Evolutionary conservation across 768 basidiomycete species (phyloP), one percentile per base, ranked within the genome.

Genomic region (Mycena olivaceomarginata): DNA sequence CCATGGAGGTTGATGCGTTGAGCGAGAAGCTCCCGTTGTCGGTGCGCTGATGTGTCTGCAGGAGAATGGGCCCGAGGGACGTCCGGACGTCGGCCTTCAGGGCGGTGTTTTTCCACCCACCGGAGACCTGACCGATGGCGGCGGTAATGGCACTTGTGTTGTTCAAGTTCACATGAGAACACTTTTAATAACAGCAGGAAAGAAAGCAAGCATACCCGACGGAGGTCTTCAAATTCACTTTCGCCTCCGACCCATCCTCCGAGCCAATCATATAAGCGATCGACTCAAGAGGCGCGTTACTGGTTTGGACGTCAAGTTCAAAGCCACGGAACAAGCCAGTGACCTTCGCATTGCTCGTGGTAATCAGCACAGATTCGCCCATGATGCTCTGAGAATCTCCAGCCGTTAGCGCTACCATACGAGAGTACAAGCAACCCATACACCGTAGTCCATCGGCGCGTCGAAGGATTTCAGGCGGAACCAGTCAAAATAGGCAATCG

Each of bases 261-360:
- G 57, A 59, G 57, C 57, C 57, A 59, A 59, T 12, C 57, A 59
- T 59, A 25, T 25, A 59, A 59, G 57, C 57, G 57, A 59, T 59
- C 31, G 57, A 59, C 57, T 59, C 57, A 31, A 59, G 57, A 25
- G 57, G 57, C 57, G 57, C 57, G 57, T 59, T 59, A 37, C 57
- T 59, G 12, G 57, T 59, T 31, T 59, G 57, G 57, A 59, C 57
- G 31, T 59, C 57, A 59, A 59, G 57, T 59, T 59, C 57, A 59
- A 59, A 59, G 57, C 57, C 57, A 37, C 57, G 57, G 57, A 59
- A 59, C 57, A 59, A 59, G 57, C 57, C 57, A 59, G 57, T 59
- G 57, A 59, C 57, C 10, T 59, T 59, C 31, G 57, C 57, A 15
- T 59, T 59, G 57, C 57, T 59, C 57, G 57, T 59, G 57, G 57